Evolutionary conservation across 805 yeast species (phyloP).

Genomic region (Metschnikowia baotianmanensis): DNA sequence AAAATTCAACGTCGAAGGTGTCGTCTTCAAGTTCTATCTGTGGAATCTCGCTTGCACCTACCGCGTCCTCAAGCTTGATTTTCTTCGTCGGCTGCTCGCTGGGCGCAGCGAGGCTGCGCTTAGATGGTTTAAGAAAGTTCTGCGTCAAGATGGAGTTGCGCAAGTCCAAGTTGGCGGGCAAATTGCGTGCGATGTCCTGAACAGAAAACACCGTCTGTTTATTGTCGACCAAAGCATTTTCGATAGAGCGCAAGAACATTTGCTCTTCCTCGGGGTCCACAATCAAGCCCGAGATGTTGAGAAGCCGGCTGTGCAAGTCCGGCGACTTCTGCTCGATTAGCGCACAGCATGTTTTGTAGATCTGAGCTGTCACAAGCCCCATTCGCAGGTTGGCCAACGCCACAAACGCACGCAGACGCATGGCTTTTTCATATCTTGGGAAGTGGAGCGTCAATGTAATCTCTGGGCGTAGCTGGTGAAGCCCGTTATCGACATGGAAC

Average conservation of each 20-base stretch:
- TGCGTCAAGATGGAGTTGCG: slow-evolving; percentile 45
- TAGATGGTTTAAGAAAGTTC: slow-evolving; percentile 37
- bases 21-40: slow-evolving; percentile 21
- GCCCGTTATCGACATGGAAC: slow-evolving; percentile 29
- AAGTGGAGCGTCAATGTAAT: slow-evolving; percentile 60
- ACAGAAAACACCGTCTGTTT: slow-evolving; percentile 36
- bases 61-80: slow-evolving; percentile 38
- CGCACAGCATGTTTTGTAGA: slow-evolving; percentile 59
- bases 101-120: slow-evolving; percentile 11
- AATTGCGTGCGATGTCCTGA: slow-evolving; percentile 30
- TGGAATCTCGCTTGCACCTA: slow-evolving; percentile 18
- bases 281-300: slow-evolving; percentile 46
- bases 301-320: slow-evolving; percentile 37
- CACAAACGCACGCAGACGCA: slow-evolving; percentile 62
- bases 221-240: slow-evolving; percentile 32
- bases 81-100: slow-evolving; percentile 26
- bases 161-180: slow-evolving; percentile 45
- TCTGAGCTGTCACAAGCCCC: slow-evolving; percentile 63
- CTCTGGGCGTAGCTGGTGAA: slow-evolving; percentile 46
- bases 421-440: slow-evolving; percentile 61
- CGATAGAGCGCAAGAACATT: slow-evolving; percentile 27
- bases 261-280: slow-evolving; percentile 47
- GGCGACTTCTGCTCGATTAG: slow-evolving; percentile 59
- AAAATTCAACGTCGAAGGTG: not conserved
- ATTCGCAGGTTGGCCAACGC: slow-evolving; percentile 63